Conservation (phyloP, 352 stramenopile species). For the Blastocystis sp. region DNA sequence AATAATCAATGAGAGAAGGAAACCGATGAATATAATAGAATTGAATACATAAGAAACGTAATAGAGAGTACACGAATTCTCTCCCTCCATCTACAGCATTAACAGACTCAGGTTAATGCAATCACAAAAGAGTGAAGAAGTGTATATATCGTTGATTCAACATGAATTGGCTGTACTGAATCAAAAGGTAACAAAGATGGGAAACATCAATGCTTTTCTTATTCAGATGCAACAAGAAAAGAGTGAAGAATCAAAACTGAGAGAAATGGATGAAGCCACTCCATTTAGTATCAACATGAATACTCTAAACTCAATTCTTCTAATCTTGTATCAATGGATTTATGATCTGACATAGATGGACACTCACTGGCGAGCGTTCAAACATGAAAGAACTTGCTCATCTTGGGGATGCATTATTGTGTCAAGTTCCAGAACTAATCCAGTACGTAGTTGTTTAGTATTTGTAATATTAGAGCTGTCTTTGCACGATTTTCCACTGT, state of each 20-base stretch:
- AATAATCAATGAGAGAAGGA: not conserved
- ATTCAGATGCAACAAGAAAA: not conserved
- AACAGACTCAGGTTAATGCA: not conserved
- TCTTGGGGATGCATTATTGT: not conserved
- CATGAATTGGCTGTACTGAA: constrained; percentile 40
- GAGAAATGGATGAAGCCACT: not conserved
- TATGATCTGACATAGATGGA: constrained; percentile 18
- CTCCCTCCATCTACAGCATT: not conserved
- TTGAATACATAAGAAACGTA: not conserved
- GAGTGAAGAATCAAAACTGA: not conserved
- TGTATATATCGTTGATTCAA: constrained; percentile 39
- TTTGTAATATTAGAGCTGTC: not conserved
- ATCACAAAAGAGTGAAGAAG: not conserved
- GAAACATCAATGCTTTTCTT: not conserved
- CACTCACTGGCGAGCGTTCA: constrained; percentile 6
- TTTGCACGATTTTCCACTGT: not conserved
- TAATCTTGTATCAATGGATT: not conserved
- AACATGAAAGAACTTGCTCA: not conserved
- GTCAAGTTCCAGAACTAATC: constrained; percentile 4
- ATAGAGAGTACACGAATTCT: not conserved
- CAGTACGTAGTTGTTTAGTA: not conserved
- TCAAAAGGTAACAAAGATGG: constrained; percentile 36
- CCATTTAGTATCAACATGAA: not conserved
- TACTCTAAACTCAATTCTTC: not conserved
- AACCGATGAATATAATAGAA: not conserved